Evolutionary conservation across 805 yeast species (phyloP).

Genomic region (Ogataea wickerhamii): DNA sequence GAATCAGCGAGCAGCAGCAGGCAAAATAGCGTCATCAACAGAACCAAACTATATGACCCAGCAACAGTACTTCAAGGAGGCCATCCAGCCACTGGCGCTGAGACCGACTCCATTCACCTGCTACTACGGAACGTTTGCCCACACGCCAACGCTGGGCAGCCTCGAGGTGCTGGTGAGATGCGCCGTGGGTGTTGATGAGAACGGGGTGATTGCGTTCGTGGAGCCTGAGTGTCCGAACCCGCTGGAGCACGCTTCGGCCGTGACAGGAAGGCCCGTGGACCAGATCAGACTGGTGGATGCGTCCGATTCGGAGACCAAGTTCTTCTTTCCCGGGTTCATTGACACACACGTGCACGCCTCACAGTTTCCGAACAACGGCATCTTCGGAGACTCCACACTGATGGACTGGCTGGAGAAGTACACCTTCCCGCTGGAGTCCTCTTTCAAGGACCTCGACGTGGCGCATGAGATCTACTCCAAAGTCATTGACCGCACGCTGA

Average conservation of each 20-base stretch:
- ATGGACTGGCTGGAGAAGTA: slow-evolving; percentile 85
- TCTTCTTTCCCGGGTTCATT: slow-evolving; percentile 78
- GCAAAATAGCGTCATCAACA: too few relatives aligned
- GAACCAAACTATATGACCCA: background rate
- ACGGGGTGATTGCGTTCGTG: slow-evolving; percentile 50
- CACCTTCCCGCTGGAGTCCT: slow-evolving; percentile 85
- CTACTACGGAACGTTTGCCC: slow-evolving; percentile 69
- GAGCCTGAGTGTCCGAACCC: slow-evolving; percentile 17
- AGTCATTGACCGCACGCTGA: slow-evolving; percentile 66
- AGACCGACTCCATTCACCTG: slow-evolving; percentile 33
- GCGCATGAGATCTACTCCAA: slow-evolving; percentile 64
- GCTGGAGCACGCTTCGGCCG: slow-evolving; percentile 5
- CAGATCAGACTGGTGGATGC: slow-evolving; percentile 32
- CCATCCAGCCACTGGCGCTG: slow-evolving; percentile 19
- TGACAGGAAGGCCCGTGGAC: slow-evolving; percentile 18
- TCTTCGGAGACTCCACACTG: slow-evolving; percentile 80
- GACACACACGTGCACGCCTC: slow-evolving; percentile 87
- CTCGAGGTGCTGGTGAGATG: slow-evolving; percentile 55
- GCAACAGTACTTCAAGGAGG: slow-evolving; percentile 9
- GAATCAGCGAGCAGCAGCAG: too few relatives aligned
- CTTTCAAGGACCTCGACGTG: slow-evolving; percentile 47
- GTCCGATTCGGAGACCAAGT: slow-evolving; percentile 39
- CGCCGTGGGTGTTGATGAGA: slow-evolving; percentile 57
- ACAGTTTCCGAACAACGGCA: slow-evolving; percentile 76
- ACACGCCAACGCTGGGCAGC: slow-evolving; percentile 58